Evolutionary conservation across 202 grass and related monocot species (phyloP), one percentile per base, ranked within the genome.

Genomic region (Schoenoplectus tabernaemontani): DNA sequence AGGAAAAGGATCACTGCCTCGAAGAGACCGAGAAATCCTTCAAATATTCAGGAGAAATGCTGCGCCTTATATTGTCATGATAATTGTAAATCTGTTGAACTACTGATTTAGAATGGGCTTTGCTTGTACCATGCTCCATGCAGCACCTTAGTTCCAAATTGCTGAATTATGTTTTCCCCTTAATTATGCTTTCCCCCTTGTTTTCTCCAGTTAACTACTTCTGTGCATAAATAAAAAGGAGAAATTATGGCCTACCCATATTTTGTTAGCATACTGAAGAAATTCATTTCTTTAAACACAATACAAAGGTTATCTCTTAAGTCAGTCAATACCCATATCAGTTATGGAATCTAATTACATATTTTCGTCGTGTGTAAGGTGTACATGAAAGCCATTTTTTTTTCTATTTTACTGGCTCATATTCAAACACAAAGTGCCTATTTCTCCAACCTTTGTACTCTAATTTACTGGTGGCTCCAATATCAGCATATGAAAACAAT

Each of bases 21-120:
- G 71, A 88, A 60, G 86, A 88, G 78, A 88, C 86, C 0, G 61
- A 85, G 71, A 84, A 82, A 72, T 88, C 86, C 10, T 88, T 88
- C 78, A 88, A 80, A 42, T 78, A 78, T 78, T 88, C 86, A 19
- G 82, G 82, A 72, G 82, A 84, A 68, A 82, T 88, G 22, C 86
- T 88, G 50, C 51, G 53, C 39, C 61, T 88, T 30, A 85, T 88
- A 78, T 54, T 85, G 46, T 85, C 86, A 7, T 79, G 62, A 58
- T 53, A 38, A 57, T 46, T 59, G 4, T 42, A 51, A 60, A 44
- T 39, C 9, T 32, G 7, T 34, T 9, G 16, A 47, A 47, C 1
- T 47, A 48, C 59, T 80, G 22, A 80, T 62, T 64, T 80, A 13
- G 39, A 65, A 26, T 33, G n/a, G 17, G 24, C n/a, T 44, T 32